Evolutionary conservation across 306 rosid species (phyloP).

Genomic region (Dalbergia cochinchinensis): DNA sequence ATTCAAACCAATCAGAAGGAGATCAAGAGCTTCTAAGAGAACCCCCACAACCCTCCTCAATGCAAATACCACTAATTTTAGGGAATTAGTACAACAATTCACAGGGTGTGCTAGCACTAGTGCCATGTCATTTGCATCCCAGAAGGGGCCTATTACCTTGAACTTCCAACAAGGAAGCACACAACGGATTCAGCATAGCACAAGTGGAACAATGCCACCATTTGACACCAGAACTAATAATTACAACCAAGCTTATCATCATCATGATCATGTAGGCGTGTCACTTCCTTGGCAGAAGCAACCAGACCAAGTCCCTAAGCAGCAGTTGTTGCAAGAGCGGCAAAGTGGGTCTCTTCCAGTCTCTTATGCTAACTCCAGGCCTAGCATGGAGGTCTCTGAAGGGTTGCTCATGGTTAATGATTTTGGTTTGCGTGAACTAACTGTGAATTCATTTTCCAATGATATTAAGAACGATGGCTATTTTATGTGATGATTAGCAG

Average conservation of each 20-base stretch:
- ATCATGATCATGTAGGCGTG: constrained; percentile 26
- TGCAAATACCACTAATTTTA: constrained; percentile 72
- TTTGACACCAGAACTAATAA: background rate
- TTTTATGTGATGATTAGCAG: constrained; percentile 35
- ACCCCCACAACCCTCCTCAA: constrained; percentile 76
- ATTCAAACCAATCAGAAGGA: constrained; percentile 52
- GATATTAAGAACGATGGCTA: constrained; percentile 16
- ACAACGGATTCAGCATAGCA: constrained; percentile 30
- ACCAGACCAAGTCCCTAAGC: constrained; percentile 20
- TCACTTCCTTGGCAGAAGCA: constrained; percentile 7
- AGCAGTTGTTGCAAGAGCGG: constrained; percentile 10
- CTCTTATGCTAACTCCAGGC: background rate
- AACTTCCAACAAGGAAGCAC: constrained; percentile 57
- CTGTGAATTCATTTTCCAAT: constrained; percentile 14
- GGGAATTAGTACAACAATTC: constrained; percentile 75
- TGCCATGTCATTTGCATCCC: constrained; percentile 42
- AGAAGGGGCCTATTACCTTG: constrained; percentile 73
- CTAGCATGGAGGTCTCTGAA: constrained; percentile 33
- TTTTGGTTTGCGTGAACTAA: constrained; percentile 35
- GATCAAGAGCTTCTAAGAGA: constrained; percentile 70
- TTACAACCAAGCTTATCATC: constrained; percentile 18
- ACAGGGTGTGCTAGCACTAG: constrained; percentile 61
- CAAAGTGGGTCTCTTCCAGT: background rate
- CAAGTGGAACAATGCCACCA: constrained; percentile 7
- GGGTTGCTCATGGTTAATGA: constrained; percentile 41